Percentiles rank a stretch among this genome's conserved stretches.
These are phyloP conservation scores for Auricularia cornea DNA, from an alignment of 768 basidiomycete species.

Conservation along the genomic window DNA sequence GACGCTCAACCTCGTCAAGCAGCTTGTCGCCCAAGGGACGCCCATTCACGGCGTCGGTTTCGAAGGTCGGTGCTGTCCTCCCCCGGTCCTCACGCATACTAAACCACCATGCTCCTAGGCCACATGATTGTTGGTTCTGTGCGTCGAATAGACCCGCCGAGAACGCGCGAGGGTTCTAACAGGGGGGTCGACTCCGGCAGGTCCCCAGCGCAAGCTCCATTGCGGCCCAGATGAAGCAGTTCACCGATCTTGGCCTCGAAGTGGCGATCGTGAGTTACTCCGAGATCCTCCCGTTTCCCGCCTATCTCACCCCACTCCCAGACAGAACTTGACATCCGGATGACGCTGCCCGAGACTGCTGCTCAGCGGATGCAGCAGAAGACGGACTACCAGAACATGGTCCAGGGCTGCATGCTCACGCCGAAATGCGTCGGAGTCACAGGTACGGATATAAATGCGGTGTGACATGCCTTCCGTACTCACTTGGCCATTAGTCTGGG, in stretches of 20 bases:
- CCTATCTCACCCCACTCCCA: background rate
- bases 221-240: conserved; percentile 39
- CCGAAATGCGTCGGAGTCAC: conserved; percentile 26
- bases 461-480: no score
- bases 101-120: background rate
- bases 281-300: no score
- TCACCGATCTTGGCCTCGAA: conserved; percentile 54
- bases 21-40: conserved; percentile 36
- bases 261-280: conserved; percentile 44
- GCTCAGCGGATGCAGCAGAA: conserved; percentile 46
- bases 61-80: conserved; percentile 31
- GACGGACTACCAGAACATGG: conserved; percentile 48
- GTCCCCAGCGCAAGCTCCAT: conserved; percentile 37
- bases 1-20: conserved; percentile 45
- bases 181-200: conserved; percentile 10
- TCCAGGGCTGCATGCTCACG: conserved; percentile 43
- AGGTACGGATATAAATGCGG: background rate
- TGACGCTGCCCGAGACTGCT: conserved; percentile 43
- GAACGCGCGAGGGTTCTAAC: no score
- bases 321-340: conserved; percentile 18
- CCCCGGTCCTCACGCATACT: background rate
- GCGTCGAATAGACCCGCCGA: background rate
- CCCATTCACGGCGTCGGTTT: conserved; percentile 58
- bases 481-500: conserved; percentile 28
- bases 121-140: conserved; percentile 44